These are phyloP conservation scores for Alternaria infectoria DNA, from an alignment of 2,329 filamentous ascomycete species.

Conservation along the genomic window DNA sequence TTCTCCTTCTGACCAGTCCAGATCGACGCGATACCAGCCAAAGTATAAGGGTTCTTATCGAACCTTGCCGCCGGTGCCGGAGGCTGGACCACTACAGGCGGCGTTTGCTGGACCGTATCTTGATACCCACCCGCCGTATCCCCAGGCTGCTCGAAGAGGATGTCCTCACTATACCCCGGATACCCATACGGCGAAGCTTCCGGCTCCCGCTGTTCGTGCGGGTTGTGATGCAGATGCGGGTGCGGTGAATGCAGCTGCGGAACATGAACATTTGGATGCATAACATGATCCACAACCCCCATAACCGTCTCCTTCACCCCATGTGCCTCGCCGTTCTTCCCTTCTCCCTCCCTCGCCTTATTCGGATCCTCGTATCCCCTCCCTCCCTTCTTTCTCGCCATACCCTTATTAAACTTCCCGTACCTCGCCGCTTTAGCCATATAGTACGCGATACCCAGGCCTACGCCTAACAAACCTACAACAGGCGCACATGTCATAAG, in stretches of 20 bases:
- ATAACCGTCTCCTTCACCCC: not conserved
- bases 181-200: not conserved
- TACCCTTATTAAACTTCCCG: conserved; percentile 2
- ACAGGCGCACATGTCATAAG: conserved; percentile 7
- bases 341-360: not conserved
- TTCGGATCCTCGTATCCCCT: conserved; percentile 13
- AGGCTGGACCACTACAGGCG: not conserved
- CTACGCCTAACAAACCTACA: not conserved
- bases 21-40: conserved; percentile 2
- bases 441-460: conserved; percentile 5
- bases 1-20: not conserved
- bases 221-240: not conserved
- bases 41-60: conserved; percentile 3
- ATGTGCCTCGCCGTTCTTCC: not conserved
- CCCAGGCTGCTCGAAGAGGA: not conserved
- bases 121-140: not conserved
- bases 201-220: not conserved
- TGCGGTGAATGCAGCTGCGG: not conserved
- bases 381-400: not conserved
- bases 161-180: not conserved
- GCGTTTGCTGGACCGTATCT: not conserved
- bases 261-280: not conserved
- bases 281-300: not conserved
- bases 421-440: conserved; percentile 3
- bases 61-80: not conserved